Conservation (phyloP, 345 rosid species). For the Cardiospermum halicacabum region DNA sequence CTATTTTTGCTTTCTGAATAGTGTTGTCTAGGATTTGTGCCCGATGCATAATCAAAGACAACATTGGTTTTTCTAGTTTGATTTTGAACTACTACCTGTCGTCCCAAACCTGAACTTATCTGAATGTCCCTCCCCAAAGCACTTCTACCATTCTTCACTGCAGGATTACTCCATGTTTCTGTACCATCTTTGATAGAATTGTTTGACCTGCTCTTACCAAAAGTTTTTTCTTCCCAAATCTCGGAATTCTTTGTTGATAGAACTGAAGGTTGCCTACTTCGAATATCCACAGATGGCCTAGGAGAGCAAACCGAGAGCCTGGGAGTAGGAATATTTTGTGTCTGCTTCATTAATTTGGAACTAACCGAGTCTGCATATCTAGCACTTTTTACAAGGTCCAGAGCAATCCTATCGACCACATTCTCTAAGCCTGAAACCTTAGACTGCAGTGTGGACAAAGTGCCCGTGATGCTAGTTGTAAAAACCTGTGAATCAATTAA, state of each 20-base stretch:
- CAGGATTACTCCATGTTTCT: constrained; percentile 37
- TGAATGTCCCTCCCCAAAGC: constrained; percentile 38
- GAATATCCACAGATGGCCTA: constrained; percentile 55
- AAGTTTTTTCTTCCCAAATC: constrained; percentile 48
- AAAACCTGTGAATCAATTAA: constrained; percentile 44
- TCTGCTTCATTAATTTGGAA: constrained; percentile 47
- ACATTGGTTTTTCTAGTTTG: constrained; percentile 35
- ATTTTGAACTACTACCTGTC: constrained; percentile 27
- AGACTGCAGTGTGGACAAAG: constrained; percentile 60
- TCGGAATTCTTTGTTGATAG: constrained; percentile 40
- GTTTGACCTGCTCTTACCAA: constrained; percentile 41
- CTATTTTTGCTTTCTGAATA: constrained; percentile 32
- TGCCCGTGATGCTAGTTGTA: constrained; percentile 59
- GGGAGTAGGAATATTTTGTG: constrained; percentile 50
- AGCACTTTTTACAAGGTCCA: constrained; percentile 31
- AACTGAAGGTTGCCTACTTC: constrained; percentile 41
- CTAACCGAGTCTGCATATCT: constrained; percentile 35
- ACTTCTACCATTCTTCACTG: constrained; percentile 31
- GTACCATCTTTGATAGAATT: constrained; percentile 38
- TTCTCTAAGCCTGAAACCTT: constrained; percentile 72
- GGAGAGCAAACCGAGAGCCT: constrained; percentile 66
- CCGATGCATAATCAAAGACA: constrained; percentile 27
- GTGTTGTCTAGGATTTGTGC: constrained; percentile 31
- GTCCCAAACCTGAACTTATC: constrained; percentile 37
- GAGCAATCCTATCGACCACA: constrained; percentile 54